Percentiles rank a stretch among this genome's conserved stretches.
Evolutionary conservation across 108 stramenopile genomes (phyloP).

Genomic region (Nitzschia sp.): DNA sequence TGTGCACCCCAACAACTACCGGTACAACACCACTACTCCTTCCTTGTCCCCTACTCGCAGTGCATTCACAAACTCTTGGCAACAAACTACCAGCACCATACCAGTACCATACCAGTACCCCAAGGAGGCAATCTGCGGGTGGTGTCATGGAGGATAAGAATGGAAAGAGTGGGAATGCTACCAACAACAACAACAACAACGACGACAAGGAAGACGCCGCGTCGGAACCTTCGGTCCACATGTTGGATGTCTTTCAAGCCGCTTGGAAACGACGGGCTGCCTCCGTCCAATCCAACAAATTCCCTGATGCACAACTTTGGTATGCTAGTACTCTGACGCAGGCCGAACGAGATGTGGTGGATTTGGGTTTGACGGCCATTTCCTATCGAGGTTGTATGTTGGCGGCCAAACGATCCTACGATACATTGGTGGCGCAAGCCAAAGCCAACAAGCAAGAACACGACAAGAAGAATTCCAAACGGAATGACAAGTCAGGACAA

Average conservation of each 20-base stretch:
- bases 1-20: too few species aligned
- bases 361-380: constrained; percentile 59
- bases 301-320: constrained; percentile 19
- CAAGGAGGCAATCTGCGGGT: neutral
- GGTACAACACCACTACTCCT: too few species aligned
- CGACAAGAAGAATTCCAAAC: constrained; percentile 2
- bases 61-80: too few species aligned
- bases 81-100: too few species aligned
- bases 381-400: constrained; percentile 68
- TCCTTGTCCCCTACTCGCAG: too few species aligned
- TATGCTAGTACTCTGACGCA: constrained; percentile 21
- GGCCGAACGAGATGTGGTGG: constrained; percentile 46
- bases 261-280: constrained; percentile 15
- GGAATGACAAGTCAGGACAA: constrained; percentile 3
- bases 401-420: constrained; percentile 58
- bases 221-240: neutral
- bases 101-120: too few species aligned
- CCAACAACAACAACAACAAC: neutral
- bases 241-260: constrained; percentile 12
- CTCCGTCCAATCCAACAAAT: constrained; percentile 1
- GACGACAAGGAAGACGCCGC: neutral
- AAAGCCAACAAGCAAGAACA: constrained; percentile 33
- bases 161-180: neutral
- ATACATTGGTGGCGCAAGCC: constrained; percentile 52
- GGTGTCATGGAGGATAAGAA: neutral